These are phyloP conservation scores for Hypericum androsaemum DNA, from an alignment of 345 rosid genomes.

Conservation along the genomic window DNA sequence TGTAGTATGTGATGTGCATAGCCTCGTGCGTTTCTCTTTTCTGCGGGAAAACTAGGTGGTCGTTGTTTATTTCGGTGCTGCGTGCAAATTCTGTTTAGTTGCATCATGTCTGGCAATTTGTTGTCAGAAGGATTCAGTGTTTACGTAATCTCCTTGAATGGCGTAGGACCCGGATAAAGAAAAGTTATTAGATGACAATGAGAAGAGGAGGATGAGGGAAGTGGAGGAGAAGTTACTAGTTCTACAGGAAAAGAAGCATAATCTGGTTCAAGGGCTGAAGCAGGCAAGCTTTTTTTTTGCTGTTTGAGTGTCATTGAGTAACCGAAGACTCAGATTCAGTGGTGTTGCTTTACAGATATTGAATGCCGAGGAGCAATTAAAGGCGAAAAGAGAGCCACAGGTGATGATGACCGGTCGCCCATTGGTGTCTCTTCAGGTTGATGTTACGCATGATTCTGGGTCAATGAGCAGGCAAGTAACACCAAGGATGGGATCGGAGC, in stretches of 20 bases:
- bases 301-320: neutral
- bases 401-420: slow-evolving; percentile 30
- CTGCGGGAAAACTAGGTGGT: too few relatives aligned
- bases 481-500: slow-evolving; percentile 50
- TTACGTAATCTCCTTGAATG: too few relatives aligned
- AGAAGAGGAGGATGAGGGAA: slow-evolving; percentile 50
- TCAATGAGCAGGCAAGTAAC: slow-evolving; percentile 44
- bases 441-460: slow-evolving; percentile 54
- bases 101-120: too few relatives aligned
- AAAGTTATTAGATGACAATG: slow-evolving; percentile 29
- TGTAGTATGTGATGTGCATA: too few relatives aligned
- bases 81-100: too few relatives aligned
- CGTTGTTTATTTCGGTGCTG: too few relatives aligned
- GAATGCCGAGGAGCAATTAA: slow-evolving; percentile 81
- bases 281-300: slow-evolving; percentile 36
- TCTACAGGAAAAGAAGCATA: slow-evolving; percentile 80
- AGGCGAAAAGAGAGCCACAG: slow-evolving; percentile 47
- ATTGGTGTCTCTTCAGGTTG: slow-evolving; percentile 59
- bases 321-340: neutral
- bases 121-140: too few relatives aligned
- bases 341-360: slow-evolving; percentile 40
- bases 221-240: slow-evolving; percentile 60
- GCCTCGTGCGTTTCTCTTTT: too few relatives aligned
- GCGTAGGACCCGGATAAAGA: slow-evolving; percentile 33
- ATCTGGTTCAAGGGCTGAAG: slow-evolving; percentile 77